Evolutionary conservation across 2,329 filamentous ascomycete species (phyloP), one percentile per base, ranked within the genome.

Genomic region (Fusarium floridanum): DNA sequence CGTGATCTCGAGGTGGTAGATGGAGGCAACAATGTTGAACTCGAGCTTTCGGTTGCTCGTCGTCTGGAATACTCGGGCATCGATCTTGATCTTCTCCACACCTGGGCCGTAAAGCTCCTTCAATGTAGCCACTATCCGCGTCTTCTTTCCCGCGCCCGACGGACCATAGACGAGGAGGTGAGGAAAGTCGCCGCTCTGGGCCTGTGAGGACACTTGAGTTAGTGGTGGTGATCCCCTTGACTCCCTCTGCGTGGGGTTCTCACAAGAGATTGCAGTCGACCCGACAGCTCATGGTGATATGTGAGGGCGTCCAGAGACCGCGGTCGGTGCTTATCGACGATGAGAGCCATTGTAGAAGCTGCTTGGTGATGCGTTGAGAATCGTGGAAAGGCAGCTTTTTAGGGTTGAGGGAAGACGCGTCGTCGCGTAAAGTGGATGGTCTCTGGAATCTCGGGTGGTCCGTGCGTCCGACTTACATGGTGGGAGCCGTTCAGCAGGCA

Each of bases 81-180:
- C 97, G 84, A 99, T 98, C 86, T 98, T 98, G 88, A 99, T 99
- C 88, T 98, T 98, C 81, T 99, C 97, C n/a, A 98, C 97, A 50
- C 97, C 96, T 0, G 96, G 92, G 0, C 97, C 97, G 83, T 97
- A 99, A 9, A 99, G 89, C 81, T 98, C 96, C 83, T 98, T 97
- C 5, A 99, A 86, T 0, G 96, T 98, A 17, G 97, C 95, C 20
- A 98, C 95, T 76, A 98, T 97, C 50, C 97, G 92, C 2, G 97
- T 99, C 85, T 99, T 99, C 84, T 99, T 99, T 76, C 97, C 97
- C 6, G 97, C 97, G 37, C 97, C 97, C 0, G 96, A 98, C 1
- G 97, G 97, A 0, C 97, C 97, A 82, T 98, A 99, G 74, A 99
- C 94, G 72, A 99, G 93, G 56, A 99, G 91, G 85, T 99, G 97